These are phyloP conservation scores for Asterophora parasitica DNA, from an alignment of 768 basidiomycete genomes.

Conservation along the genomic window DNA sequence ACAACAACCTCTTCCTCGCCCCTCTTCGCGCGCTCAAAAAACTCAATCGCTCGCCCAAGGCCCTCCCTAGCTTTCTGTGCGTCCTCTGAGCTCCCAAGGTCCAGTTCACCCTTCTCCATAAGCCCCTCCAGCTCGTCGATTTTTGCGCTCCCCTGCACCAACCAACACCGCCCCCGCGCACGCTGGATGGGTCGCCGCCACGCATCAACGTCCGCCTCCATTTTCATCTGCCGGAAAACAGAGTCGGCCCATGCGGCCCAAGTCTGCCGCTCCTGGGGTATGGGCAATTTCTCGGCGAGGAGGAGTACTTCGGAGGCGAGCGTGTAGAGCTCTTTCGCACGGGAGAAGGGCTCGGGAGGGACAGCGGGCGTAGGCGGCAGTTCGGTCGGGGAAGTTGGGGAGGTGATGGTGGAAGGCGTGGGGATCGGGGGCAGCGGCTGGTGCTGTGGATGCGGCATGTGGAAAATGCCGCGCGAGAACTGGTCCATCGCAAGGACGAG, in stretches of 20 bases:
- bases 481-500: constrained; percentile 63
- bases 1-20: constrained; percentile 20
- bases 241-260: constrained; percentile 63
- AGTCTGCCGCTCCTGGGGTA: constrained; percentile 39
- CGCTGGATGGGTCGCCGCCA: constrained; percentile 43
- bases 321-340: constrained; percentile 55
- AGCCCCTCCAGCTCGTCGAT: constrained; percentile 53
- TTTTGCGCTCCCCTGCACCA: constrained; percentile 50
- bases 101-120: constrained; percentile 39
- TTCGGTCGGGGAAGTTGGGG: constrained; percentile 1
- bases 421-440: neutral
- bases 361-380: neutral
- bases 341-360: constrained; percentile 38
- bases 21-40: constrained; percentile 36
- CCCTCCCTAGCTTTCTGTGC: constrained; percentile 54
- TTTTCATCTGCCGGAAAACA: constrained; percentile 59
- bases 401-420: constrained; percentile 1
- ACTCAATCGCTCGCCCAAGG: constrained; percentile 38
- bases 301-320: constrained; percentile 59
- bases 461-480: constrained; percentile 63
- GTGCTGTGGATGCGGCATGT: constrained; percentile 55
- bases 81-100: constrained; percentile 38
- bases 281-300: constrained; percentile 51
- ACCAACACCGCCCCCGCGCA: constrained; percentile 50
- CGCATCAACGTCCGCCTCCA: constrained; percentile 50